A percentile compares a stretch with the other conserved stretches of the same genome.
These are phyloP conservation scores for Triticum aestivum DNA, from an alignment of 176 grass and related monocot genomes.

Conservation along the genomic window IWGSC_CS_RefSeq_v2.1 NC_057810.1:664485479-664485978, in stretches of 20 bases:
- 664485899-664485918: not conserved
- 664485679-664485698: too few species aligned
- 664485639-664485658: too few species aligned
- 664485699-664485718: too few species aligned
- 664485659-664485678: too few species aligned
- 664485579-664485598: not conserved
- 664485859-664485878: not conserved
- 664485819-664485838: not conserved
- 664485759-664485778: too few species aligned
- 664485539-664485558: not conserved
- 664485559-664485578: not conserved
- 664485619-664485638: too few species aligned
- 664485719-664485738: too few species aligned
- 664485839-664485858: not conserved
- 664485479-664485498: not conserved
- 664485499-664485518: not conserved
- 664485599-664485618: not conserved
- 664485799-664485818: too few species aligned
- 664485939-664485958: not conserved
- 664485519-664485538: too few species aligned
- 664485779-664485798: not conserved
- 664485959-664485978: not conserved
- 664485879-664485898: not conserved
- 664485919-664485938: not conserved
- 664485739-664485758: too few species aligned